Base-by-base conservation (phyloP, 1,284 basidiomycete species). In the Puccinia hordei region DNA sequence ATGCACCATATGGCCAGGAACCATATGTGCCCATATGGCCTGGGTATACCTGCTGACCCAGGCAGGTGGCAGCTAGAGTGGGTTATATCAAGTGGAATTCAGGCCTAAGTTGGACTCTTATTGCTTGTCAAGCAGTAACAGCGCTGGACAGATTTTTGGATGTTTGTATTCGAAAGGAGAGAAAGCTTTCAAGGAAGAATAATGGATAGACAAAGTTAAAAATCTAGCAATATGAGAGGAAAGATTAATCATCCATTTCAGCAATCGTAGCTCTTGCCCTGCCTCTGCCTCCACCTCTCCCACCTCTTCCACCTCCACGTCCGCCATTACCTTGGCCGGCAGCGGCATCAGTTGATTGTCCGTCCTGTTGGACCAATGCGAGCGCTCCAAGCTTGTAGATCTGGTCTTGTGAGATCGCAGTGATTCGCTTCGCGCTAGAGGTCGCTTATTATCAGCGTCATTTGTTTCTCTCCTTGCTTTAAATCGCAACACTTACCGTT, bases 401-500 rank as follows among this genome's bases (percentile, higher is more conserved):
- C 73, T 80, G 78, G 5, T 80, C 78, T 53, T 80, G 69, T 8
- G 78, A 73, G 15, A 80, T 80, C 6, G 71, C 71, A 22, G 61
- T 73, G 35, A 80, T 71, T 2, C 78, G 78, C 65, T 80, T 80
- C 30, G 78, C 65, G 17, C 78, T 80, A 53, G 22, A 61, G 13
- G 57, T 61, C n/a, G 22, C 22, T 12, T 24, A 38, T 27, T 6
- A 38, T 38, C 15, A 63, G 19, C 17, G 1, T 38, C 33, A 2
- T 38, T 2, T 22, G 33, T 33, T 38, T 38, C 27, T 33, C 4
- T n/a, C 24, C 63, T 91, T 89, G 57, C 15, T 27, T 24, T 93
- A 92, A 82, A 97, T 88, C 4, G 93, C 94, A 38, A 94, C 94
- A 73, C 94, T 91, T 1, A 95, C 86, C 95, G 96, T 86, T 98